phyloP scores from a whole-genome alignment of 257 asterid genomes.

The Ilex aquifolium region DNA sequence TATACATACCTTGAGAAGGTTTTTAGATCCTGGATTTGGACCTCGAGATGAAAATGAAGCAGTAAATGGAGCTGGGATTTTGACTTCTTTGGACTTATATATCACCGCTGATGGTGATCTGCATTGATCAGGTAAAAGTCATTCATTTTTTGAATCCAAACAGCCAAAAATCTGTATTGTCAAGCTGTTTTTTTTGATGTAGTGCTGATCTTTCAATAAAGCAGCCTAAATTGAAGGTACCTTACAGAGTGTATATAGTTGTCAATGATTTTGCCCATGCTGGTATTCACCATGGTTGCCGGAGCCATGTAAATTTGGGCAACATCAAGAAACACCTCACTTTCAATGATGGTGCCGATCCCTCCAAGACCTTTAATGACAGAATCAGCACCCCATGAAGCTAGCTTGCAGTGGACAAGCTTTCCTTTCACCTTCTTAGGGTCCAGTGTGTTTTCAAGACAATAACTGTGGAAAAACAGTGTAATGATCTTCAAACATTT shows the following conservation, averaged over 20 bases:
- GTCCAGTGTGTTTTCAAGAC: constrained; percentile 66
- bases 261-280: constrained; percentile 40
- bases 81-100: constrained; percentile 52
- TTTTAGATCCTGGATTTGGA: constrained; percentile 60
- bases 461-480: constrained; percentile 26
- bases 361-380: constrained; percentile 74
- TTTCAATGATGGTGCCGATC: constrained; percentile 54
- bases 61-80: constrained; percentile 59
- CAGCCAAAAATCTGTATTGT: too few relatives aligned
- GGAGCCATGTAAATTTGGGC: constrained; percentile 83
- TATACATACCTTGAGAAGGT: constrained; percentile 57
- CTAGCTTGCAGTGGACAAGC: constrained; percentile 60
- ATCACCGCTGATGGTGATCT: constrained; percentile 72
- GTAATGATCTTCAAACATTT: not conserved
- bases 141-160: too few relatives aligned
- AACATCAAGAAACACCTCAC: constrained; percentile 48
- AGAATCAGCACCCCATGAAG: constrained; percentile 63
- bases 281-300: constrained; percentile 52
- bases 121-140: constrained; percentile 19
- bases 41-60: constrained; percentile 93
- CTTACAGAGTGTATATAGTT: constrained; percentile 54
- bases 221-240: constrained; percentile 20
- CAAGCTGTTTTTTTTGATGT: too few relatives aligned
- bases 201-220: too few relatives aligned
- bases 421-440: constrained; percentile 77